Evolutionary conservation across 1,139 yeast species (phyloP), one percentile per base, ranked within the genome.

Genomic region (Suhomyces kunorum): DNA sequence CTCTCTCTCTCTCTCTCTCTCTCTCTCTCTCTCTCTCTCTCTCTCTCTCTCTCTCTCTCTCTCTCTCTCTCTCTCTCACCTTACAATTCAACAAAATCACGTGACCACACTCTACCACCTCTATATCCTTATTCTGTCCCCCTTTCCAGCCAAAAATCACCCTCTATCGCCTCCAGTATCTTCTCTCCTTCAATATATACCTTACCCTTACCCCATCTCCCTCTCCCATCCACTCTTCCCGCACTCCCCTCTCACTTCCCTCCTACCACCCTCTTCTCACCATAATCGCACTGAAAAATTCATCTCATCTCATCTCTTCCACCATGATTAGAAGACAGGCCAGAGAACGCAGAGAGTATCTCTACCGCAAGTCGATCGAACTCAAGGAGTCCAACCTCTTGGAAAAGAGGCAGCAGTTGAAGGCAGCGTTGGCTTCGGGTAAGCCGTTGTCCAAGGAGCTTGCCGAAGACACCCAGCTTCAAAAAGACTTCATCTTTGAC

Each of bases 321-420:
- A 27, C 22, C 34, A 71, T 72, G 96, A 71, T 88, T 46, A 79
- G 98, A 66, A 81, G 87, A 71, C 95, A 89, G 59, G 96, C 97
- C 14, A 81, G 98, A 68, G 97, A 90, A 63, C 79, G 98, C 70
- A 80, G 95, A 64, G 98, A 92, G 57, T 92, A 89, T 55, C 73
- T 90, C 31, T 92, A 87, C 68, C 77, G 90, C 41, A 89, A 90
- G 59, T 87, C 96, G 0, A 80, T 87, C 33, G 95, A 88, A 58
- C 76, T 90, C 26, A 96, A 94, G 61, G 98, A 92, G 50, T 85
- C 96, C 13, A 80, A 86, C 25, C 75, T 86, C 33, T 83, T 86
- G 14, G 92, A 87, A 55, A 90, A 90, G 61, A 76, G 98, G 51
- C 95, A 86, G 58, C 85, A 84, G 54, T 71, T 92, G 36, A 84